Base-by-base conservation (phyloP, 208 protist species). In the Strigomonas galati region DNA sequence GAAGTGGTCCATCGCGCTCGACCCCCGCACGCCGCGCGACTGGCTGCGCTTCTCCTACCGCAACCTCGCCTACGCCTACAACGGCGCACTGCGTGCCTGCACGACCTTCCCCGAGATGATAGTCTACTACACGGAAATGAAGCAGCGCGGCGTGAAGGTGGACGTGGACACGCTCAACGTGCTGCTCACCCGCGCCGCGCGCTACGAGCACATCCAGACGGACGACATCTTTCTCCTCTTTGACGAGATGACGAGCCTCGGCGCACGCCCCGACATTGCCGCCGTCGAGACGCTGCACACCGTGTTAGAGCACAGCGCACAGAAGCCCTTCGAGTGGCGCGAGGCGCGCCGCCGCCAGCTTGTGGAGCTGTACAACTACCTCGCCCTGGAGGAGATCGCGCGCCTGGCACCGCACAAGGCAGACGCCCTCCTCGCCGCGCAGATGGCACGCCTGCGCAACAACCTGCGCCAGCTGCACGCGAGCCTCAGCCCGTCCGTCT, bases 51-150 rank as follows among this genome's bases (percentile, higher is more conserved):
- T 82, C 66, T 93, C 87, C 17, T 67, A 82, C 28, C 82, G 90
- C 48, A 96, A 96, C 66, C 72, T 96, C 9, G 82, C 90, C 37
- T 96, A 96, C 67, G 87, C 83, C 30, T 96, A 96, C 84, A 96
- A 96, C 58, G 90, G 85, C n/a, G 87, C 90, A 2, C 73, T 96
- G 67, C 82, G 90, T 0, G 76, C 85, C n/a, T 93, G 87, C 68
- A 55, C 69, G 5, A 84, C 79, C 3, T 91, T 96, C 58, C 87
- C 90, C 0, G 83, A 92, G 72, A 93, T 93, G 90, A 57, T 93
- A 1, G 53, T 79, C n/a, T 89, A 86, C 71, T 96, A 96, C 73
- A 89, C 81, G 64, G 87, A 96, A 71, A 96, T 96, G 87, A 93
- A 92, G 77, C 75, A 85, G 72, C 90, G 90, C 2, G 86, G 84